Conservation (phyloP, 495 filamentous ascomycete species). For the Chaetomidium leptoderma region DNA sequence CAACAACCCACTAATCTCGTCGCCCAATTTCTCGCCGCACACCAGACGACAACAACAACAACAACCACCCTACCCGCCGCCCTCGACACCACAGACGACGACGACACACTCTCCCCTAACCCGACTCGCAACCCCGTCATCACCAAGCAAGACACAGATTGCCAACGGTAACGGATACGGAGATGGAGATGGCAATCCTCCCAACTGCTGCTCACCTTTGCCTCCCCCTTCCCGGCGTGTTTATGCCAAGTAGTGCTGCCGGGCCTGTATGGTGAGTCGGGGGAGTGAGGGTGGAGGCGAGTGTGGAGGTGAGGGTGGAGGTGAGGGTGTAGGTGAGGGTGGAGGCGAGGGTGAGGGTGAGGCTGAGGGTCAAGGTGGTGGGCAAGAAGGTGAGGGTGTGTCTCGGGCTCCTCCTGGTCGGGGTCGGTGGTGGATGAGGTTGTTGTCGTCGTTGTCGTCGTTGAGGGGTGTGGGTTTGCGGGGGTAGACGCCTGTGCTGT, state of each 20-base stretch:
- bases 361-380: too few relatives aligned
- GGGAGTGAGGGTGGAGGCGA: background rate
- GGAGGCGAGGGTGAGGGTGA: background rate
- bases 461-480: background rate
- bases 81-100: too few relatives aligned
- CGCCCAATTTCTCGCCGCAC: background rate
- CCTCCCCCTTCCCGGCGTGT: background rate
- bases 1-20: background rate
- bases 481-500: background rate
- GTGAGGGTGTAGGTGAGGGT: background rate
- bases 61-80: too few relatives aligned
- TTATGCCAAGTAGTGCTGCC: slow-evolving; percentile 2
- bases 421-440: background rate
- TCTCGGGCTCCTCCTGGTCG: too few relatives aligned
- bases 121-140: too few relatives aligned
- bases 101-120: too few relatives aligned
- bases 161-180: too few relatives aligned
- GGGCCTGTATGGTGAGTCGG: slow-evolving; percentile 2
- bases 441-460: background rate
- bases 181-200: background rate
- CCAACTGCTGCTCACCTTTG: background rate
- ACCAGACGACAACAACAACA: too few relatives aligned
- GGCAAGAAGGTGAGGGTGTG: background rate
- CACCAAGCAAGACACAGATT: background rate
- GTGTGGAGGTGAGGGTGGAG: too few relatives aligned